Evolutionary conservation across 495 filamentous ascomycete species (phyloP).

Genomic region (Tuber umbilicatum): DNA sequence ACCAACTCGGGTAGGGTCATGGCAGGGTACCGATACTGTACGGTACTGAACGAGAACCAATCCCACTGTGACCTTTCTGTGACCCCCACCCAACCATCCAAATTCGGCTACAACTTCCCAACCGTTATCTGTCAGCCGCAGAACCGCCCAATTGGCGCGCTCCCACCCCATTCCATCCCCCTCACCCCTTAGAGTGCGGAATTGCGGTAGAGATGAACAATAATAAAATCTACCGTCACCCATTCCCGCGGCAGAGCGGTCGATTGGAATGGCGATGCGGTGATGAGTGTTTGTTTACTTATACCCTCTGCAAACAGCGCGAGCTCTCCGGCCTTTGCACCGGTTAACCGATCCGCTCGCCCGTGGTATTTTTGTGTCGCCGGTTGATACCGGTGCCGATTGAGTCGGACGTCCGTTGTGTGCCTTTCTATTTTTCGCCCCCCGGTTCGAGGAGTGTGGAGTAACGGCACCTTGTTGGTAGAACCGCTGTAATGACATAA

Average conservation of each 20-base stretch:
- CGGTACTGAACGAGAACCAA: background rate
- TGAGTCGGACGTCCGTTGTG: no score
- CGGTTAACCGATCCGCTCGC: no score
- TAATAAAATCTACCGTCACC: background rate
- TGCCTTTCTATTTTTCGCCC: no score
- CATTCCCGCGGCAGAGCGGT: background rate
- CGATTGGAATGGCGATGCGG: background rate
- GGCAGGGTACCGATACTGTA: no score
- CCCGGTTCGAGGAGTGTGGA: no score
- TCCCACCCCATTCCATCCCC: background rate
- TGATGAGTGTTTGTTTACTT: background rate
- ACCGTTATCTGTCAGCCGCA: conserved; percentile 1
- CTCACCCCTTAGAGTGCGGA: background rate
- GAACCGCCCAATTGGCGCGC: background rate
- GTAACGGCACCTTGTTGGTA: background rate
- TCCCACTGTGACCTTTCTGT: background rate
- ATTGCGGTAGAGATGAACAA: background rate
- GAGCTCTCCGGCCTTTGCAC: no score
- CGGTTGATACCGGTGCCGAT: no score
- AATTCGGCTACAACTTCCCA: conserved; percentile 1
- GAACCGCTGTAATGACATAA: background rate
- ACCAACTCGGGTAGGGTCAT: background rate
- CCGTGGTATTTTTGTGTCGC: no score
- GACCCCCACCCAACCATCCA: background rate
- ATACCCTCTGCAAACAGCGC: no score